phyloP scores from a whole-genome alignment of 176 grass and related monocot genomes.

The Hsuehochloa calcarea region DNA sequence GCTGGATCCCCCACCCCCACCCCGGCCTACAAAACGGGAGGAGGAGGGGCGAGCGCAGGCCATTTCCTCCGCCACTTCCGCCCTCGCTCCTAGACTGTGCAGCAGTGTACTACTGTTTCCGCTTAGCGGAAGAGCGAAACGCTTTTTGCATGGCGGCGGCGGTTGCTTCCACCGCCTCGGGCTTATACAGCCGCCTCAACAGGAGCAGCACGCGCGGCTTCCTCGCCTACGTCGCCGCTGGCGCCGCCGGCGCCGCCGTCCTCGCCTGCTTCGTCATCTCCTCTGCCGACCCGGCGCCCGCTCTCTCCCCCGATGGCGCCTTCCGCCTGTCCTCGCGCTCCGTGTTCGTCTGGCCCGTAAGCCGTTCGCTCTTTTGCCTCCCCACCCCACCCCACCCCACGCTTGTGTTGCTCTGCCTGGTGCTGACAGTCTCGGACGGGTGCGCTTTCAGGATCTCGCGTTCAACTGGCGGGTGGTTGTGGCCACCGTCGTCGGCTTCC shows the following conservation, averaged over 20 bases:
- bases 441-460: constrained; percentile 54
- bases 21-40: constrained; percentile 26
- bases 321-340: constrained; percentile 36
- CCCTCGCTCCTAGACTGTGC: not conserved
- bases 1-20: too few species aligned
- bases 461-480: constrained; percentile 70
- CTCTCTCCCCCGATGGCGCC: not conserved
- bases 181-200: constrained; percentile 48
- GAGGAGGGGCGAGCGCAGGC: constrained; percentile 18
- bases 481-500: constrained; percentile 76
- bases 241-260: constrained; percentile 38
- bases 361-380: constrained; percentile 23
- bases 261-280: constrained; percentile 58
- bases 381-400: not conserved
- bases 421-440: not conserved
- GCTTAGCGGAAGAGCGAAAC: not conserved
- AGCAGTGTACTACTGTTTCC: not conserved
- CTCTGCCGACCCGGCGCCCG: not conserved
- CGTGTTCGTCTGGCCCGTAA: constrained; percentile 77
- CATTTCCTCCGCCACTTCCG: not conserved
- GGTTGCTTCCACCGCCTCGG: not conserved
- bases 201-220: constrained; percentile 52
- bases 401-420: not conserved
- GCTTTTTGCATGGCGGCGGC: constrained; percentile 25
- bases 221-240: constrained; percentile 54